A percentile compares a stretch with the other conserved stretches of the same genome.
Evolutionary conservation across 2,329 filamentous ascomycete genomes (phyloP).

Genomic region (Arthrobotrys iridis): DNA sequence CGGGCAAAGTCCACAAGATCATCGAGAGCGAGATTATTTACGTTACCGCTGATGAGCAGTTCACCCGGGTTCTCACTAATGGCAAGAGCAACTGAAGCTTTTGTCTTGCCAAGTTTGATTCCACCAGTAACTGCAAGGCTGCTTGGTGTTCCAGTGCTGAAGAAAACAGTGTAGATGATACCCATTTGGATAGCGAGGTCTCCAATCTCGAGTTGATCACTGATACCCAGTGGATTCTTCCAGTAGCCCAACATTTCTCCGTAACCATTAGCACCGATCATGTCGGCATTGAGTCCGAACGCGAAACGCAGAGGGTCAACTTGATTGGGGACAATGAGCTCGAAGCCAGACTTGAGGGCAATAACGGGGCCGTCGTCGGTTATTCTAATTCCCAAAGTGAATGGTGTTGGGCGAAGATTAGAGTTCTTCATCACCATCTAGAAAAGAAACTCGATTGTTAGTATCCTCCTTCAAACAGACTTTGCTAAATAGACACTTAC

Average conservation of each 20-base stretch:
- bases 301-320: slow-evolving; percentile 1
- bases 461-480: not conserved
- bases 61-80: slow-evolving; percentile 16
- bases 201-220: slow-evolving; percentile 10
- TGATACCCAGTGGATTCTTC: slow-evolving; percentile 19
- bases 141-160: slow-evolving; percentile 9
- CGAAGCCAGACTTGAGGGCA: slow-evolving; percentile 16
- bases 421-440: slow-evolving; percentile 25
- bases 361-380: slow-evolving; percentile 1
- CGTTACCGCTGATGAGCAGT: slow-evolving; percentile 1
- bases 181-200: slow-evolving; percentile 19
- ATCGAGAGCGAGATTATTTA: slow-evolving; percentile 2
- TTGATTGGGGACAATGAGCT: slow-evolving; percentile 17
- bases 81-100: slow-evolving; percentile 1
- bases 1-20: slow-evolving; percentile 20
- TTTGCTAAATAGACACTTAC: not conserved
- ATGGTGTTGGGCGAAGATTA: slow-evolving; percentile 12
- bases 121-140: slow-evolving; percentile 7
- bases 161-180: slow-evolving; percentile 14
- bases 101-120: slow-evolving; percentile 11
- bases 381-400: slow-evolving; percentile 2
- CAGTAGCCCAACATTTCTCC: slow-evolving; percentile 25
- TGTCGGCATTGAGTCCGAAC: slow-evolving; percentile 14
- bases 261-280: slow-evolving; percentile 19
- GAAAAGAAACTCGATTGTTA: not conserved